phyloP scores from a whole-genome alignment of 2,329 filamentous ascomycete species.

The Colletotrichum lindemuthianum region DNA sequence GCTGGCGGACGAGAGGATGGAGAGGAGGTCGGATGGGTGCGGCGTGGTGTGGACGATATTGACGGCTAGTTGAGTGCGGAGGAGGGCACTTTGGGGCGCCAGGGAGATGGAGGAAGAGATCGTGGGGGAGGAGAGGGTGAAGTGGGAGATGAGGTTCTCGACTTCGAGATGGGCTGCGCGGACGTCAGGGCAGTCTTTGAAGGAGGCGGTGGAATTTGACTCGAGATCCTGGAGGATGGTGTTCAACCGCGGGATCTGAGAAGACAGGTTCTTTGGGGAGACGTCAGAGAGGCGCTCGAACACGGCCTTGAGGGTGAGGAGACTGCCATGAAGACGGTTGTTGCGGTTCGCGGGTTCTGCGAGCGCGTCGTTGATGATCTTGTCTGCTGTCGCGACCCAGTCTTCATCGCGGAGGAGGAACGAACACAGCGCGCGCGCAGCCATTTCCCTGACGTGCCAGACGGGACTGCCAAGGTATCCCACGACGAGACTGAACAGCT shows the following conservation, averaged over 20 bases:
- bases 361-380: constrained; percentile 47
- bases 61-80: constrained; percentile 51
- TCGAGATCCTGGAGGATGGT: constrained; percentile 40
- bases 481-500: constrained; percentile 67
- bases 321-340: constrained; percentile 68
- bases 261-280: constrained; percentile 47
- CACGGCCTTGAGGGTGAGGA: constrained; percentile 66
- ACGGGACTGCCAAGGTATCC: constrained; percentile 74
- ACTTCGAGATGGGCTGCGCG: constrained; percentile 58
- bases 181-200: constrained; percentile 50
- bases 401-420: constrained; percentile 63
- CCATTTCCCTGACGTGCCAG: constrained; percentile 86
- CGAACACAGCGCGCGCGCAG: constrained; percentile 76
- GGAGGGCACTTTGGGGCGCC: constrained; percentile 45
- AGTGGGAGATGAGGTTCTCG: constrained; percentile 52
- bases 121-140: constrained; percentile 35
- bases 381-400: constrained; percentile 56
- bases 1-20: constrained; percentile 36
- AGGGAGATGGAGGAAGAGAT: not conserved
- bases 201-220: constrained; percentile 1
- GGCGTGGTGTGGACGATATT: constrained; percentile 42
- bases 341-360: constrained; percentile 44
- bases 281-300: constrained; percentile 61
- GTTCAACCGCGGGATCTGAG: constrained; percentile 41
- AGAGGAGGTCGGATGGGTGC: constrained; percentile 16